Conservation (phyloP, 441 rosid genomes). For the Adansonia gregorii region DNA sequence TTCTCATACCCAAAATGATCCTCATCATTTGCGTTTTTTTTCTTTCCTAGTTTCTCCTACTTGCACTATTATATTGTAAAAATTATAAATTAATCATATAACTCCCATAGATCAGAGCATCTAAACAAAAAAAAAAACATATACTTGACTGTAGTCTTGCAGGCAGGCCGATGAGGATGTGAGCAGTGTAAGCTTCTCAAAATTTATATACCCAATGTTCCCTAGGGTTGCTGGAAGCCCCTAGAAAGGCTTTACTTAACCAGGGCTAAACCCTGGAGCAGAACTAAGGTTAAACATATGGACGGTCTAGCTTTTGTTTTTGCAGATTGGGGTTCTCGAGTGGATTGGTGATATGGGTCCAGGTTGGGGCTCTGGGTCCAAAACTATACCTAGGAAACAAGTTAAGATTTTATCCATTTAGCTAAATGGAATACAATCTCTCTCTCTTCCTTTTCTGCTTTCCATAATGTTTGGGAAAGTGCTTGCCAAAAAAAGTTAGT, state of each 20-base stretch:
- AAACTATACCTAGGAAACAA: too few species aligned
- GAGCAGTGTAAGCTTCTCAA: neutral
- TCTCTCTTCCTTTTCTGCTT: too few species aligned
- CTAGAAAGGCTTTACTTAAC: neutral
- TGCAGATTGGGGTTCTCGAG: neutral
- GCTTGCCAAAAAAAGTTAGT: too few species aligned
- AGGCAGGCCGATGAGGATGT: constrained; percentile 6
- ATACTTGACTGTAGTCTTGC: neutral
- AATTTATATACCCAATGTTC: constrained; percentile 4
- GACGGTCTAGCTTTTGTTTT: constrained; percentile 11
- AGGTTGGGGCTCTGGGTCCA: too few species aligned
- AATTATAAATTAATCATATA: neutral
- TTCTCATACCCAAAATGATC: constrained; percentile 32
- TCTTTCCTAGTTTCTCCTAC: neutral
- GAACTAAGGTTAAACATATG: constrained; percentile 16
- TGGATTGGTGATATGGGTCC: neutral
- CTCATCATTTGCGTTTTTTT: constrained; percentile 40
- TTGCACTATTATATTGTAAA: neutral
- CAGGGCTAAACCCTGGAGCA: constrained; percentile 10
- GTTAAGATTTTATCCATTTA: too few species aligned
- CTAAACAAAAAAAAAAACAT: neutral
- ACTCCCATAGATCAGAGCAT: neutral
- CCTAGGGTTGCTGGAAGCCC: constrained; percentile 18
- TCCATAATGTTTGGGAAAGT: too few species aligned
- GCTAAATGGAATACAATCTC: too few species aligned